These are phyloP conservation scores for Penicillium lagena DNA, from an alignment of 495 filamentous ascomycete species.

Conservation along the genomic window DNA sequence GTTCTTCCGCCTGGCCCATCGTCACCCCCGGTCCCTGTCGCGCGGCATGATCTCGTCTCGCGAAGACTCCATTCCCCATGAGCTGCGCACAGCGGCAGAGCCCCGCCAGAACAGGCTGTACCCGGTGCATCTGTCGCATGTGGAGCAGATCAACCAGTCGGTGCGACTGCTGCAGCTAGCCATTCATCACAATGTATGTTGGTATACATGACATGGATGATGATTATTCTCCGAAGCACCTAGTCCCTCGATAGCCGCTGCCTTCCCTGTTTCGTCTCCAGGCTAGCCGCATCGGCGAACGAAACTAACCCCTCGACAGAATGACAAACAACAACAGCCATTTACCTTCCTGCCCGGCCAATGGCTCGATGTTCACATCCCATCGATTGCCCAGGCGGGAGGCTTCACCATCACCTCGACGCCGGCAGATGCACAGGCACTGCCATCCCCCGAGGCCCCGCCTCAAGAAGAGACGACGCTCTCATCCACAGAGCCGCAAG, in stretches of 20 bases:
- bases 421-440: constrained; percentile 39
- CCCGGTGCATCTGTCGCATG: constrained; percentile 37
- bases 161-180: constrained; percentile 46
- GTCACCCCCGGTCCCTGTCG: neutral
- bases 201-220: too few relatives aligned
- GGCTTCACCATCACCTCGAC: constrained; percentile 86
- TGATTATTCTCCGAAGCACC: neutral
- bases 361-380: constrained; percentile 83
- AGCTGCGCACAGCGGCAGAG: constrained; percentile 65
- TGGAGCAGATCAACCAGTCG: constrained; percentile 40
- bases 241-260: too few relatives aligned
- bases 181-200: constrained; percentile 21
- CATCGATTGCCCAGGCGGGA: constrained; percentile 58
- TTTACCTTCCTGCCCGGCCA: constrained; percentile 71
- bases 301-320: constrained; percentile 1
- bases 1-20: too few relatives aligned
- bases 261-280: too few relatives aligned
- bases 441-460: constrained; percentile 19
- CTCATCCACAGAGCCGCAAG: constrained; percentile 13
- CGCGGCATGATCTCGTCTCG: constrained; percentile 26
- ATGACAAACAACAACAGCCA: constrained; percentile 17
- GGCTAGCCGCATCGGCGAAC: too few relatives aligned
- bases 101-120: constrained; percentile 57
- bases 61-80: constrained; percentile 39
- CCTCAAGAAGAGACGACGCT: constrained; percentile 15